Base-by-base conservation (phyloP, 257 asterid species). In the Nicotiana noctiflora region DNA sequence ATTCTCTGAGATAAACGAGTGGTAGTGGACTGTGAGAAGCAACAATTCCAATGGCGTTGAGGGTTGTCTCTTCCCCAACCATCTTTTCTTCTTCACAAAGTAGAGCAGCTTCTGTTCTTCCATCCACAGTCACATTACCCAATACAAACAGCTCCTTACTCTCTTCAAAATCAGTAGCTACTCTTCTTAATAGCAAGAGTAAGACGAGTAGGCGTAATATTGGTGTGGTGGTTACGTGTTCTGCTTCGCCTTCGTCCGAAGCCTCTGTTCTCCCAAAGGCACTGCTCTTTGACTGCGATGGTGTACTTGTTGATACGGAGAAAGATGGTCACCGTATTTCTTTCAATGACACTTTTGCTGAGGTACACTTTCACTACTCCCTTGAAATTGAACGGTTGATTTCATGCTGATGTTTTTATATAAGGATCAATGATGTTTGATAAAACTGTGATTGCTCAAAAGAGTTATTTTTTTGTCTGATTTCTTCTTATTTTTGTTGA, bases 251-350 rank as follows among this genome's bases (percentile, higher is more conserved):
- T 5, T 82, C 91, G 12, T 40, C 49, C 12, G 49, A 40, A 40
- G 49, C 49, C 1, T 40, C 49, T 8, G 86, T 82, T 79, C 89
- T 91, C 57, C 98, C 96, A 13, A 84, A 91, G 70, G 99, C 99
- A 68, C 93, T 95, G 32, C 86, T 95, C 83, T 93, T 95, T 86
- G 99, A 95, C 82, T 95, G 99, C 78, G 99, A 95, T 82, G 99
- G 99, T 40, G 99, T 95, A 46, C 90, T 95, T 86, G 99, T 95
- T 1, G 99, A 95, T 80, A 95, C 99, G 2, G 98, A 95, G 94
- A 95, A 93, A 90, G 99, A 95, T 79, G 99, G 99, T 3, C 99
- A 95, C 66, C 97, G 99, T 49, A 88, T 95, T 76, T 95, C 99
- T 7, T 95, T 95, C 90, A 95, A 95, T 76, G 97, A 95, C 79